A percentile compares a stretch with the other conserved stretches of the same genome.
Conservation (phyloP, 2,329 filamentous ascomycete species). For the Aspergillus aculeatinus region DNA sequence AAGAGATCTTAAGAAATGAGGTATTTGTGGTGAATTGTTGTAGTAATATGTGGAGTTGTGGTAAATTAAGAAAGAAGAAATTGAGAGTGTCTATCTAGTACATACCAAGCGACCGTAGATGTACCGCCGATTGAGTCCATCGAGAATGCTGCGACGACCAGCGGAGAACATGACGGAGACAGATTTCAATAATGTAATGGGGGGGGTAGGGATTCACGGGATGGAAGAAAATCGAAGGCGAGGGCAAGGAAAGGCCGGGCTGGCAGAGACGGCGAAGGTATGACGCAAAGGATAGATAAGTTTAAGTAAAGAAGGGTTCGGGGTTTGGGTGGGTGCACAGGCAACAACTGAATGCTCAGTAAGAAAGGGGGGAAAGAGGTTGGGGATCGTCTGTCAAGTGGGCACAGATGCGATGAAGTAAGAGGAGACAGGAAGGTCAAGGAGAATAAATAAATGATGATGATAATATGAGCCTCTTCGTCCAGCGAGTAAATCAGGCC, state of each 20-base stretch:
- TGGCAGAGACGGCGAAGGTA: slow-evolving; percentile 31
- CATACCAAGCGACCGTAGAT: slow-evolving; percentile 48
- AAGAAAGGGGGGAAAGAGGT: not conserved
- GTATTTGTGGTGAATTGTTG: not conserved
- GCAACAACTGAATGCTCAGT: not conserved
- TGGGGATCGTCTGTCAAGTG: not conserved
- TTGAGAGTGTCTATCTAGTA: slow-evolving; percentile 10
- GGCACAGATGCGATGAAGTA: not conserved
- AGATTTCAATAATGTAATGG: not conserved
- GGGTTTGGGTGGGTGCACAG: not conserved
- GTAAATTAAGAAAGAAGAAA: not conserved
- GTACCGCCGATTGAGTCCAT: slow-evolving; percentile 49
- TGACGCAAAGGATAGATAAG: slow-evolving; percentile 37
- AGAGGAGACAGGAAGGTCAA: not conserved
- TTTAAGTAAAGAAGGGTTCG: not conserved
- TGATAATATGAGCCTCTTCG: not conserved
- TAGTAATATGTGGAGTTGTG: not conserved
- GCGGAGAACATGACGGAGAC: slow-evolving; percentile 41
- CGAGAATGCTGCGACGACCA: slow-evolving; percentile 42
- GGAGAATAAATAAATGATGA: not conserved
- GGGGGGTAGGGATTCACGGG: slow-evolving; percentile 11
- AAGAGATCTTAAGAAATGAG: not conserved
- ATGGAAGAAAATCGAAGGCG: slow-evolving; percentile 26
- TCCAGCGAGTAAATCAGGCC: slow-evolving; percentile 3
- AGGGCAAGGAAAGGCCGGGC: slow-evolving; percentile 21